These are phyloP conservation scores for Exserohilum rostratum DNA, from an alignment of 2,329 filamentous ascomycete genomes.

Conservation along the genomic window DNA sequence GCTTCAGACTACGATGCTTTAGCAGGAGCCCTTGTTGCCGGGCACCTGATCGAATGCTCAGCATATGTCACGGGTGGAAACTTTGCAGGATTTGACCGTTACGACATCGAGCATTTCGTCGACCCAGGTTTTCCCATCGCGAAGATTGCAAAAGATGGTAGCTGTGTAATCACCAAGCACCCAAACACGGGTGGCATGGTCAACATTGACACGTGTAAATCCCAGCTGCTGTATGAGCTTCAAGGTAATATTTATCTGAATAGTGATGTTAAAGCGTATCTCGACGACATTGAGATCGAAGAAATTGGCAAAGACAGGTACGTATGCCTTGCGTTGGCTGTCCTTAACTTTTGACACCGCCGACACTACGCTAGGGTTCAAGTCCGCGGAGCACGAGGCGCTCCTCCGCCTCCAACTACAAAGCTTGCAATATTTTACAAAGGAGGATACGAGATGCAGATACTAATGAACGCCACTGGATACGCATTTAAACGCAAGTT, in stretches of 20 bases:
- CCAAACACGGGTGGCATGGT: conserved; percentile 49
- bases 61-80: conserved; percentile 62
- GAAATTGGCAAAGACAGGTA: conserved; percentile 44
- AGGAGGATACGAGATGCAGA: conserved; percentile 50
- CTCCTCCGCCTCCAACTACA: conserved; percentile 49
- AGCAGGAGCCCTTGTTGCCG: conserved; percentile 53
- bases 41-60: conserved; percentile 54
- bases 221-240: conserved; percentile 56
- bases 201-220: conserved; percentile 43
- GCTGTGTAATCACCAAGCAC: conserved; percentile 58
- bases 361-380: conserved; percentile 30
- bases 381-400: conserved; percentile 48
- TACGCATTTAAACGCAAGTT: conserved; percentile 59
- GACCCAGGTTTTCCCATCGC: conserved; percentile 58
- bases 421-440: conserved; percentile 50
- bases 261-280: conserved; percentile 52
- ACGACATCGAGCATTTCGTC: conserved; percentile 50
- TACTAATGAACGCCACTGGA: conserved; percentile 42
- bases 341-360: not conserved
- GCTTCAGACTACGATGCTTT: conserved; percentile 57
- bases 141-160: conserved; percentile 55
- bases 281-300: conserved; percentile 44
- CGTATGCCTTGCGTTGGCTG: not conserved
- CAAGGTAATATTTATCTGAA: conserved; percentile 56
- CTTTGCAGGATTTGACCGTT: conserved; percentile 59